These are phyloP conservation scores for Cyclostephanos invisitatus DNA, from an alignment of 108 stramenopile species.

Conservation along the genomic window DNA sequence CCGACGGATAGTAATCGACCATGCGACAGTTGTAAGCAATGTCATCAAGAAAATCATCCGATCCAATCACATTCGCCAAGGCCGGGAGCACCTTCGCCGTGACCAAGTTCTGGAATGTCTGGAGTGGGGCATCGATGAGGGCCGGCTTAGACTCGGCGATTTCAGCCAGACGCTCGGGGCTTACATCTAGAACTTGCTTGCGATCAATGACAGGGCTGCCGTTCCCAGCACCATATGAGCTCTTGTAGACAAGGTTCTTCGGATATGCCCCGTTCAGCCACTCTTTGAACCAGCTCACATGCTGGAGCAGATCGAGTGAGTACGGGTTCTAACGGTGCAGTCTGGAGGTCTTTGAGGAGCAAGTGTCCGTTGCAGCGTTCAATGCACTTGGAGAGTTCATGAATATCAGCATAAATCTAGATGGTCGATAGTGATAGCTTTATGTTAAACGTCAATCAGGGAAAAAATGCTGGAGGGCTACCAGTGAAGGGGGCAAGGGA, in stretches of 20 bases:
- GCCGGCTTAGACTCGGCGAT: conserved; percentile 24
- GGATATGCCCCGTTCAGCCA: conserved; percentile 36
- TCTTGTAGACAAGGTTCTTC: conserved; percentile 37
- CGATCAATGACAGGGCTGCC: conserved; percentile 19
- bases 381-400: conserved; percentile 1
- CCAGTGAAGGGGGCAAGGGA: too few species aligned
- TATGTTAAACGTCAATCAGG: neutral
- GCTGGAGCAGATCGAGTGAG: conserved; percentile 1
- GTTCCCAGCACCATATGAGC: conserved; percentile 16
- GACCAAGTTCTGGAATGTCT: neutral
- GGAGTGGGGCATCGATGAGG: conserved; percentile 6
- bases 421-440: neutral
- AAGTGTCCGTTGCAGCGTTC: conserved; percentile 7
- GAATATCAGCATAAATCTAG: neutral
- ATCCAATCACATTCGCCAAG: conserved; percentile 24
- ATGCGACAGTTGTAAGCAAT: conserved; percentile 40
- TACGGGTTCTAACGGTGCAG: neutral
- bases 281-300: neutral
- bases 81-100: conserved; percentile 22
- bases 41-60: conserved; percentile 24
- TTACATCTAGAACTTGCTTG: conserved; percentile 35
- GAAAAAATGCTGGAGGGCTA: too few species aligned
- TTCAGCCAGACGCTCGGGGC: conserved; percentile 29
- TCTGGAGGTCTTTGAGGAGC: conserved; percentile 3
- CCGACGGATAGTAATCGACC: conserved; percentile 35